These are phyloP conservation scores for Prunus persica DNA, from an alignment of 306 rosid species.

Conservation along the genomic window DNA sequence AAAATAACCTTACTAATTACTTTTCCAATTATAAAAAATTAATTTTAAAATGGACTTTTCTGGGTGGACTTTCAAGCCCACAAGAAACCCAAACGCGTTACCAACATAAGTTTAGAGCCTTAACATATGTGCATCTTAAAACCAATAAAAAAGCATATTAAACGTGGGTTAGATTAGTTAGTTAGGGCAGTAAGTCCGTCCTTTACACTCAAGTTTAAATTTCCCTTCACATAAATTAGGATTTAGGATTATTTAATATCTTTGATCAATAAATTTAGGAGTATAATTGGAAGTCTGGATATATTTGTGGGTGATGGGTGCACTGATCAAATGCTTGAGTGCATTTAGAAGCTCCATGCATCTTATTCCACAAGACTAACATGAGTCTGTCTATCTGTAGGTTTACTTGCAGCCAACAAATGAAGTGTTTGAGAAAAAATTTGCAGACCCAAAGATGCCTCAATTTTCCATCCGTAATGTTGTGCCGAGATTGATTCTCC, in stretches of 20 bases:
- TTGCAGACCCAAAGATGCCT: slow-evolving; percentile 54
- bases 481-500: slow-evolving; percentile 53
- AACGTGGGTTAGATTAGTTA: too few relatives aligned
- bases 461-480: slow-evolving; percentile 61
- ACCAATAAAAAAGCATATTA: too few relatives aligned
- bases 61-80: too few relatives aligned
- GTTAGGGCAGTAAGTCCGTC: accelerated
- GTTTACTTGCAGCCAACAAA: slow-evolving; percentile 83
- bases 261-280: too few relatives aligned
- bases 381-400: slow-evolving; percentile 17
- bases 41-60: too few relatives aligned
- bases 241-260: too few relatives aligned
- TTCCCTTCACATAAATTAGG: too few relatives aligned
- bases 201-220: too few relatives aligned
- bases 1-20: too few relatives aligned
- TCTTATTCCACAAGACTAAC: background rate
- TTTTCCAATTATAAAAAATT: too few relatives aligned
- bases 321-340: background rate
- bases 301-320: background rate
- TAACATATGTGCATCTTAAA: background rate
- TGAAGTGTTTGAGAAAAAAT: slow-evolving; percentile 58
- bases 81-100: too few relatives aligned
- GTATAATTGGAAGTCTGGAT: background rate
- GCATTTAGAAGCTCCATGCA: too few relatives aligned
- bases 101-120: background rate